Base-by-base conservation (phyloP, 1,139 yeast genomes). In the Suhomyces bokatorum region DNA sequence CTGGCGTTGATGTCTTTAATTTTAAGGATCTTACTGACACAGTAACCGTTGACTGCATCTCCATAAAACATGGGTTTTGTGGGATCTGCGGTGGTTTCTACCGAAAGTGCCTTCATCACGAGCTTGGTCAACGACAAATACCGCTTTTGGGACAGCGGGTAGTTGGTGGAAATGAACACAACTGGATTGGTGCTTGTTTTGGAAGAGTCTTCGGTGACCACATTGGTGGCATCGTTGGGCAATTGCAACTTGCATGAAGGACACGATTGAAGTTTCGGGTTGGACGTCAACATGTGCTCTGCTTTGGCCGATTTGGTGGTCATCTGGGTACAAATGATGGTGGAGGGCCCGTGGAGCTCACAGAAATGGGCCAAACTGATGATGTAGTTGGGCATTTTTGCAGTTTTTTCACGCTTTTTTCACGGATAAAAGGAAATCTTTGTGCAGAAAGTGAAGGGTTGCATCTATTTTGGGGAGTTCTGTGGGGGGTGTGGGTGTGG, bases 271-370 rank as follows among this genome's bases (percentile, higher is more conserved):
- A 76, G 52, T 50, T 66, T 56, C 50, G 77, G 48, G 44, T 58
- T 50, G 40, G 63, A 37, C 47, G 65, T 50, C 52, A 67, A 48
- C 14, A 59, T 39, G 30, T 54, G 53, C 47, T 57, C 49, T 67
- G 43, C 60, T 57, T 17, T 66, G 62, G 50, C 60, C 61, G 39
- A 60, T 51, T 8, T 59, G 58, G 39, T 53, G n/a, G 70, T 57
- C 20, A 61, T 54, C 56, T 86, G 93, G 0, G 95, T 85, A 55
- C 91, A 87, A 56, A 85, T 65, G n/a, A 88, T 73, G 38, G 84
- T 77, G 14, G 85, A 75, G 0, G 96, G 96, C 0, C 96, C 96
- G 59, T 88, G 96, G 28, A 84, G 74, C 64, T 88, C 96, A 63
- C 96, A 88, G 60, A 87, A 88, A 58, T 87, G 96, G 0, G 90